phyloP scores from a whole-genome alignment of 106 monocot species.

The Allium cepa region DNA sequence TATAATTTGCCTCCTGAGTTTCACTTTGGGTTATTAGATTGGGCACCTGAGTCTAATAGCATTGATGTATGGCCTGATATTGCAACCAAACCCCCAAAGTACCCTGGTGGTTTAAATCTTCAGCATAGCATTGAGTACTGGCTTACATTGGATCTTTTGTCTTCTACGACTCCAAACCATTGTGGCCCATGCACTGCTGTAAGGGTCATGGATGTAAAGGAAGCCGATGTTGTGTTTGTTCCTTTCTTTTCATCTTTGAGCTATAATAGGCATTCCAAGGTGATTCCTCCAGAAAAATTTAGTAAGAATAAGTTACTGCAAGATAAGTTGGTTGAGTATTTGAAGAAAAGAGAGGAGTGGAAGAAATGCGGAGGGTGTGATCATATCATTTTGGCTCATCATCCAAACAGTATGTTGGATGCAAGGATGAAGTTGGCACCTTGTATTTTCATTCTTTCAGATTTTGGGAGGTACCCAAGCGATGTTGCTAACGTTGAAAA shows the following conservation, averaged over 20 bases:
- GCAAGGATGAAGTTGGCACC: conserved; percentile 54
- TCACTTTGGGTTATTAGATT: conserved; percentile 68
- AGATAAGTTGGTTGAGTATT: conserved; percentile 41
- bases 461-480: conserved; percentile 80
- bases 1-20: conserved; percentile 76
- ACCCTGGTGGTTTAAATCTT: conserved; percentile 83
- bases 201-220: conserved; percentile 33
- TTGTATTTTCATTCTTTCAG: conserved; percentile 67
- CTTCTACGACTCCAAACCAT: conserved; percentile 29
- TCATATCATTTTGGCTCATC: conserved; percentile 81
- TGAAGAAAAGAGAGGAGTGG: conserved; percentile 55
- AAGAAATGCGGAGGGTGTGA: conserved; percentile 62
- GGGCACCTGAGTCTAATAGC: conserved; percentile 25
- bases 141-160: conserved; percentile 71
- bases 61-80: conserved; percentile 58
- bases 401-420: conserved; percentile 83
- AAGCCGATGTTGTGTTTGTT: conserved; percentile 70
- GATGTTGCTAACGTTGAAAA: conserved; percentile 73
- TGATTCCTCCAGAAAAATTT: conserved; percentile 14
- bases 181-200: conserved; percentile 33
- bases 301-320: conserved; percentile 52
- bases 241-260: conserved; percentile 86
- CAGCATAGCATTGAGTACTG: conserved; percentile 92
- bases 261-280: conserved; percentile 55
- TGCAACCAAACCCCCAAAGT: conserved; percentile 21